Base-by-base conservation (phyloP, 129 eudicot genomes). In the Artemisia annua region DNA sequence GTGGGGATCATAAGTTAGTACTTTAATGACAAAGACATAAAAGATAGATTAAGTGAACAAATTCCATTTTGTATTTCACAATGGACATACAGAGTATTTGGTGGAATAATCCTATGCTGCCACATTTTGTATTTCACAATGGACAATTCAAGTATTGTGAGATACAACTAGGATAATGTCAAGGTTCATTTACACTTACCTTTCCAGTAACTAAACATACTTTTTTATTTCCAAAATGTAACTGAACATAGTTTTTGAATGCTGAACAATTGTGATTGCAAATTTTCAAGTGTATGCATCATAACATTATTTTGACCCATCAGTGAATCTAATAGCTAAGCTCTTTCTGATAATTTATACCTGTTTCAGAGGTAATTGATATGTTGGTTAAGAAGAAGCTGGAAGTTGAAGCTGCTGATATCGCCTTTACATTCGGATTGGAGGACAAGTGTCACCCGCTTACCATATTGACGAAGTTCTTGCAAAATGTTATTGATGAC, bases 341-440 rank as follows among this genome's bases (percentile, higher is more conserved):
- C 24, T 63, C 24, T 50, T 20, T 65, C 30, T 61, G 61, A 67
- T 69, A 43, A 59, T 17, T 26, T 43, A 11, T 78, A 35, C 69
- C 63, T 79, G 51, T 77, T 67, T 68, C 93, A 90, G 96, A 83
- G 11, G 68, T 83, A 77, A 71, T 90, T 67, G 82, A 77, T 67
- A 63, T 39, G 73, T 83, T 90, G 95, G 59, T 82, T 71, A 85
- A 79, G 77, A 57, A 59, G 50, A 80, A 80, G 59, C 70, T 78
- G 77, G 89, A 85, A 69, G 78, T 85, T 60, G 87, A 90, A 77
- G 97, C 95, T 74, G 87, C 82, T 84, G 84, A 85, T 80, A 43
- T 85, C 19, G 83, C 73, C 48, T 90, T 74, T 66, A 87, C 87
- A 59, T 82, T 87, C 48, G 88, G 85, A 48, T 68, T 90, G 73